phyloP scores from a whole-genome alignment of 2,329 filamentous ascomycete genomes.

The Aspergillus sojae region DNA sequence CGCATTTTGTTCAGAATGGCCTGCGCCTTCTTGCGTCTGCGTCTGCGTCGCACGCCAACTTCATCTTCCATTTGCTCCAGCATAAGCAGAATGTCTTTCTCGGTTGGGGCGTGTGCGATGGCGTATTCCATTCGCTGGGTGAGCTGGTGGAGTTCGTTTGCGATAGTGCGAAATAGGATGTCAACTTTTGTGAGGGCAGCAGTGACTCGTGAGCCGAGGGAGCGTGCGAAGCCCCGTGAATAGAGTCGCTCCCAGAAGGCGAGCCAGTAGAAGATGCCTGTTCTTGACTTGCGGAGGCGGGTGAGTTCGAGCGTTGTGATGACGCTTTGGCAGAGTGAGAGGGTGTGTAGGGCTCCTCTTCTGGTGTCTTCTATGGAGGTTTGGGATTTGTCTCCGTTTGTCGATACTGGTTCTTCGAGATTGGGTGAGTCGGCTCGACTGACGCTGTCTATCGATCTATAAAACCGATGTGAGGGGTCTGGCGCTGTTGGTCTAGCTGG shows the following conservation, averaged over 20 bases:
- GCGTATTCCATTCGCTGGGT: slow-evolving; percentile 23
- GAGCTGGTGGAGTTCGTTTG: slow-evolving; percentile 28
- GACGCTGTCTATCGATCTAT: slow-evolving; percentile 13
- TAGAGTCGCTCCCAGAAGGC: slow-evolving; percentile 34
- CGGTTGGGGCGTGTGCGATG: slow-evolving; percentile 21
- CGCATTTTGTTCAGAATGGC: slow-evolving; percentile 27
- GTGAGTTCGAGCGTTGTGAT: slow-evolving; percentile 32
- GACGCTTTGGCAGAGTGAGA: slow-evolving; percentile 29
- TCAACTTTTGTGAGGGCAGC: slow-evolving; percentile 25
- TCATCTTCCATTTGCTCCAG: slow-evolving; percentile 31
- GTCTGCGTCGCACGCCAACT: slow-evolving; percentile 22
- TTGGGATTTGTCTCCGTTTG: not conserved
- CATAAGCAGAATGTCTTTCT: slow-evolving; percentile 24
- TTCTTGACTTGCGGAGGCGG: slow-evolving; percentile 33
- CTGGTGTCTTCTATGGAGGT: slow-evolving; percentile 23
- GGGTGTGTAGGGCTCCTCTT: slow-evolving; percentile 25
- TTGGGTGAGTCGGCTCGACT: slow-evolving; percentile 3
- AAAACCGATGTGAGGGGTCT: slow-evolving; percentile 18
- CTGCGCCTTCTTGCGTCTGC: slow-evolving; percentile 27
- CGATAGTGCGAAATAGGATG: slow-evolving; percentile 27
- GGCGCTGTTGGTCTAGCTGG: not conserved
- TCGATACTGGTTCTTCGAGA: not conserved
- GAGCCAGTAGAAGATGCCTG: slow-evolving; percentile 31
- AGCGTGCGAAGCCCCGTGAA: slow-evolving; percentile 19
- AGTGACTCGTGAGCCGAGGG: slow-evolving; percentile 19